Evolutionary conservation across 805 yeast genomes (phyloP).

Genomic region (Sugiyamaella floridensis): DNA sequence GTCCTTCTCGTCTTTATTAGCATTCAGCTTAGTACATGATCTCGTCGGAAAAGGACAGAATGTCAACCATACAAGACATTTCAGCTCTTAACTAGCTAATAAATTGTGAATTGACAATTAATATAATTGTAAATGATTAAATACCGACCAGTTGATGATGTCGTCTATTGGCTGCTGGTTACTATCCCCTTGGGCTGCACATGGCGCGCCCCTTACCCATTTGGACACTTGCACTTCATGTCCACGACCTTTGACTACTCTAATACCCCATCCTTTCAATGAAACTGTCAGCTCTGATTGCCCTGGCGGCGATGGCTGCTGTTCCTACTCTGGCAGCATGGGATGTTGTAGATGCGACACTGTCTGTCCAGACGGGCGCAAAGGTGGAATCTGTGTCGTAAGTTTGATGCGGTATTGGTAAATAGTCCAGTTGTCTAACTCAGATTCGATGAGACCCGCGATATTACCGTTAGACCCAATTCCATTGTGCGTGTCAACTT

Average conservation of each 20-base stretch:
- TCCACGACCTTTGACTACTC: not conserved
- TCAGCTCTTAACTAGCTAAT: no score
- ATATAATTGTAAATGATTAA: no score
- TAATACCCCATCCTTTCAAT: not conserved
- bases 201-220: not conserved
- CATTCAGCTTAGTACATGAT: no score
- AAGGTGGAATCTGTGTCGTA: conserved; percentile 1
- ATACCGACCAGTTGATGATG: no score
- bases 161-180: no score
- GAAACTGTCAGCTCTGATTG: not conserved
- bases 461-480: not conserved
- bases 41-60: no score
- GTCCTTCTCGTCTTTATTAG: no score
- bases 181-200: no score
- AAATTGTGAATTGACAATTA: no score
- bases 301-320: conserved; percentile 6
- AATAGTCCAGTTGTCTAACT: not conserved
- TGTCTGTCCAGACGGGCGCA: conserved; percentile 16
- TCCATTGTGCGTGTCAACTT: conserved; percentile 10
- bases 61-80: no score
- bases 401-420: not conserved
- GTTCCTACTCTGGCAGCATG: conserved; percentile 20
- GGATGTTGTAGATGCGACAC: conserved; percentile 20
- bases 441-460: conserved; percentile 1
- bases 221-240: not conserved